phyloP scores from a whole-genome alignment of 2,329 filamentous ascomycete species.

The Fusarium cyanostomum region DNA sequence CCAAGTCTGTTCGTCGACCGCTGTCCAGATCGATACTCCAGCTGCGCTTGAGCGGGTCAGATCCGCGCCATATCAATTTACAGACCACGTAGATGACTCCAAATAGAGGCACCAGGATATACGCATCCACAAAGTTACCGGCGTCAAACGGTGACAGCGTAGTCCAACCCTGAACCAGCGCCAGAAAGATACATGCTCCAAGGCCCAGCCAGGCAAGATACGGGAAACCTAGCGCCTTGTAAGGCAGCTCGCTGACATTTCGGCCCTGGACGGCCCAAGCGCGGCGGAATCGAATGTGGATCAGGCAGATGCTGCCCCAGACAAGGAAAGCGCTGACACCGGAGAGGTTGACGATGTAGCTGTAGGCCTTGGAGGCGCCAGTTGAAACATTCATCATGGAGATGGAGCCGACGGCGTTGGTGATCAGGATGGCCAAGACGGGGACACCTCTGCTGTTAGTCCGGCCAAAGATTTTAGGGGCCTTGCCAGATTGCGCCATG shows the following conservation, averaged over 20 bases:
- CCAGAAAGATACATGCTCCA: conserved; percentile 65
- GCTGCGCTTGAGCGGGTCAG: conserved; percentile 59
- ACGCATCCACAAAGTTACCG: conserved; percentile 70
- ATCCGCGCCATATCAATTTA: conserved; percentile 61
- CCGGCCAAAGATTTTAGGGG: conserved; percentile 73
- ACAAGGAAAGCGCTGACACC: conserved; percentile 78
- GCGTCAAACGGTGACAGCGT: conserved; percentile 66
- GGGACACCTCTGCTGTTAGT: conserved; percentile 72
- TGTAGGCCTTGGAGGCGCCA: conserved; percentile 71
- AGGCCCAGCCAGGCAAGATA: conserved; percentile 69
- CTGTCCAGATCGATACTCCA: conserved; percentile 66
- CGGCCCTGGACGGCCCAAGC: conserved; percentile 70
- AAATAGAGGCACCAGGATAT: conserved; percentile 69
- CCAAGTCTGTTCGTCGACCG: conserved; percentile 64
- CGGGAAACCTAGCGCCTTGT: conserved; percentile 63
- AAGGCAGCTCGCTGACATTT: conserved; percentile 63
- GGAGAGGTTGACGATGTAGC: conserved; percentile 75
- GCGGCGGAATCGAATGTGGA: conserved; percentile 75
- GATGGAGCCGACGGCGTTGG: conserved; percentile 76
- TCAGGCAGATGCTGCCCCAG: conserved; percentile 76
- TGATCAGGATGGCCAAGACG: conserved; percentile 70
- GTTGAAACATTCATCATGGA: conserved; percentile 79
- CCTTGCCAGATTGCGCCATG: conserved; percentile 78
- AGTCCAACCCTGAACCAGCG: conserved; percentile 70
- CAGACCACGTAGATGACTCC: conserved; percentile 64